Evolutionary conservation across 2,329 filamentous ascomycete species (phyloP), one percentile per base, ranked within the genome.

Genomic region (Colletotrichum abscissum): DNA sequence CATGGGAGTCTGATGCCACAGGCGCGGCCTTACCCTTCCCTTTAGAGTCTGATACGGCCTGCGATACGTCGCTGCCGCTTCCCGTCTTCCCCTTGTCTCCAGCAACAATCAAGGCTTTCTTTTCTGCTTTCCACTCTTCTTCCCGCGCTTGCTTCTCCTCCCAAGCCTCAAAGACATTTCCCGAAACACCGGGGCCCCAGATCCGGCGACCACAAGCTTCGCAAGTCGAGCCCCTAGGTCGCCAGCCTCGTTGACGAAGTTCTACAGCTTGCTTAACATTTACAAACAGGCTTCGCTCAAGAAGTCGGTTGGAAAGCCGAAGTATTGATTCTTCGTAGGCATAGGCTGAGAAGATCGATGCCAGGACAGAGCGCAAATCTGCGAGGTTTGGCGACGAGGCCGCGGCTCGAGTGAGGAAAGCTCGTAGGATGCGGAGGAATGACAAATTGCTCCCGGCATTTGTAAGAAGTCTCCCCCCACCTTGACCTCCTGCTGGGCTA

Each of bases 301-400:
- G 87, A 69, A 99, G 91, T 4, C 93, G 89, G 80, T 96, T 97
- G 0, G 97, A 95, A 3, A 99, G 89, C 1, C 90, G 88, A 24
- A 99, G 88, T 19, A 99, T 94, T 0, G 94, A 95, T 81, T 96
- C 94, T 82, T 99, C 97, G 80, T 98, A 98, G 0, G 95, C 93
- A 80, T 99, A 99, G 0, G 97, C 96, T 0, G 96, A 92, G 83
- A 99, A 98, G 68, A 99, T 96, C 14, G 95, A 97, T 1, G 91
- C 87, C 2, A 99, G 89, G 0, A 98, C 95, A 7, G 90, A 90
- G 57, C 97, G 93, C 3, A 99, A 88, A 80, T 98, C 95, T 1
- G 94, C 92, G 1, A 99, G 87, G 14, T 94, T 97, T 0, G 97
- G 95, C 0, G 95, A 97, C 22, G 92, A 92, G 28, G 90, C 89